Conservation (phyloP, 2,329 filamentous ascomycete species). For the Drechslera avenae region DNA sequence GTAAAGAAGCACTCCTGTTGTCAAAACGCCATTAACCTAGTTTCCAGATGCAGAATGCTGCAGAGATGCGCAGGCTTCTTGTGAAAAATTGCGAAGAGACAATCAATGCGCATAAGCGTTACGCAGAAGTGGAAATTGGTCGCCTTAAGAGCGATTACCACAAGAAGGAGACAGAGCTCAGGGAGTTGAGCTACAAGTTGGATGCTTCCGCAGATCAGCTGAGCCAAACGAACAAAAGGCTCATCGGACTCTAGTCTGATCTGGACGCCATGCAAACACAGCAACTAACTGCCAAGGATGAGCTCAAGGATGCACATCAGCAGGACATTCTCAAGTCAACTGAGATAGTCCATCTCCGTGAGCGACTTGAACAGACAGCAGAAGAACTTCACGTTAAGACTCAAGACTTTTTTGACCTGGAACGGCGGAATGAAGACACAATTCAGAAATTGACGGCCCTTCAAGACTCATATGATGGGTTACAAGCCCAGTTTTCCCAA, state of each 20-base stretch:
- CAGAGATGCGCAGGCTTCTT: slow-evolving; percentile 5
- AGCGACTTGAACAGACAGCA: slow-evolving; percentile 12
- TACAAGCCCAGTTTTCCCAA: slow-evolving; percentile 15
- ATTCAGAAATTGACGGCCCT: slow-evolving; percentile 2
- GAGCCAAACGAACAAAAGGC: slow-evolving; percentile 10
- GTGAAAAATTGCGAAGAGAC: slow-evolving; percentile 11
- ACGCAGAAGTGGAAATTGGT: slow-evolving; percentile 21
- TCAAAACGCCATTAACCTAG: not conserved
- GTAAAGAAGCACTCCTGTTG: not conserved
- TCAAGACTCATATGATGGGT: slow-evolving; percentile 10
- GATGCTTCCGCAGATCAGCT: slow-evolving; percentile 10
- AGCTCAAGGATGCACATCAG: too few relatives aligned
- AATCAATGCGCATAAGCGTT: slow-evolving; percentile 18
- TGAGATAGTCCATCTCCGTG: slow-evolving; percentile 15
- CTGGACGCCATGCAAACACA: too few relatives aligned
- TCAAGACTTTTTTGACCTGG: slow-evolving; percentile 3
- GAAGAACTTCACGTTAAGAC: slow-evolving; percentile 10
- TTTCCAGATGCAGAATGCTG: slow-evolving; percentile 1
- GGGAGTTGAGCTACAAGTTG: slow-evolving; percentile 10
- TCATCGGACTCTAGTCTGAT: not conserved
- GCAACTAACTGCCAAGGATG: too few relatives aligned
- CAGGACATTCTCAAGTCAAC: not conserved
- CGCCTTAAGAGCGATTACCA: slow-evolving; percentile 17
- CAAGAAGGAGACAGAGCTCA: slow-evolving; percentile 15
- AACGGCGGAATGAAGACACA: slow-evolving; percentile 3